Evolutionary conservation across 208 protist species (phyloP).

Genomic region (Wallacemonas sp.): DNA sequence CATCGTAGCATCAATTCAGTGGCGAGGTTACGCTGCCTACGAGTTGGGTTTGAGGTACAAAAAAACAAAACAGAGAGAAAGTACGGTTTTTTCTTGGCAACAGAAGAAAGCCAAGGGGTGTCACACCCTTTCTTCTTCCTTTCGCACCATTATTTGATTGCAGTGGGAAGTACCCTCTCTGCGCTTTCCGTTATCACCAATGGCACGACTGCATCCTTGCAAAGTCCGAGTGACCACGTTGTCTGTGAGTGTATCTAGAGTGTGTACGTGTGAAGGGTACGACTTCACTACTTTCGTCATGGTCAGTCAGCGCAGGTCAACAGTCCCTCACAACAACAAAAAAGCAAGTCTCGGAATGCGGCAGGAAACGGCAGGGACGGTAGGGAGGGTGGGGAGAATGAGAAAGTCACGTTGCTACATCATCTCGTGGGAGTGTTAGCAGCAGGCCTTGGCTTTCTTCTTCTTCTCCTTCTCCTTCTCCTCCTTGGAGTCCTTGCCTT

Average conservation of each 20-base stretch:
- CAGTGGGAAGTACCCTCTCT: neutral
- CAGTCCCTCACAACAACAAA: too few relatives aligned
- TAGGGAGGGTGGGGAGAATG: neutral
- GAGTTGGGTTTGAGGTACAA: slow-evolving; percentile 16
- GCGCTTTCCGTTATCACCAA: slow-evolving; percentile 5
- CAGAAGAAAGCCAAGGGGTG: slow-evolving; percentile 7
- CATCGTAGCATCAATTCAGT: neutral
- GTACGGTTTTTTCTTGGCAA: neutral
- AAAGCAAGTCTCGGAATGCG: too few relatives aligned
- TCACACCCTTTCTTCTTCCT: slow-evolving; percentile 6
- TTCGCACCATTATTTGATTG: slow-evolving; percentile 14
- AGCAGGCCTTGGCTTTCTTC: slow-evolving; percentile 23
- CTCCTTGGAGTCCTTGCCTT: too few relatives aligned
- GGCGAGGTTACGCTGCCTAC: neutral
- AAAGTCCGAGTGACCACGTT: too few relatives aligned
- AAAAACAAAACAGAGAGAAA: slow-evolving; percentile 25
- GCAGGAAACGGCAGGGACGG: too few relatives aligned
- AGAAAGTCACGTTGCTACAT: neutral
- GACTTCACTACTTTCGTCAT: too few relatives aligned
- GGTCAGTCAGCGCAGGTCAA: too few relatives aligned
- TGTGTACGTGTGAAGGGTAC: too few relatives aligned
- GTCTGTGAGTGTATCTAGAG: too few relatives aligned
- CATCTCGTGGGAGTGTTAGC: slow-evolving; percentile 2
- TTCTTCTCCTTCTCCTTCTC: slow-evolving; percentile 20
- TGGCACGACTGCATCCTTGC: too few relatives aligned